Conservation (phyloP, 805 yeast genomes). For the Saccharomycopsis malanga region DNA sequence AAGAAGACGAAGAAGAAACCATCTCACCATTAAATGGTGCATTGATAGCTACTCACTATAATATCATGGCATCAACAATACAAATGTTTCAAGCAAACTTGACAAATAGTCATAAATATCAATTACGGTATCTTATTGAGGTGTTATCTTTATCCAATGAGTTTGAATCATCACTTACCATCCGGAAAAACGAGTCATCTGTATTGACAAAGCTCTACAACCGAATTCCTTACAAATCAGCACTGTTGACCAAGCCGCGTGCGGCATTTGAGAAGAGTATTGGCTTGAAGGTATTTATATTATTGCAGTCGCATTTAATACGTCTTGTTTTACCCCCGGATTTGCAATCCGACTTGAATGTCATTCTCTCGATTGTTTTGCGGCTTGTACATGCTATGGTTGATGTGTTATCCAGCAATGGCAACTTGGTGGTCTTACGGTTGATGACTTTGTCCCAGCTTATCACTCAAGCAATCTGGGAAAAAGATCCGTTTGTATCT, state of each 20-base stretch:
- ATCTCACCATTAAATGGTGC: constrained; percentile 63
- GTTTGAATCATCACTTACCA: constrained; percentile 52
- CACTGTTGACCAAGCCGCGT: constrained; percentile 13
- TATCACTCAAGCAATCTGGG: constrained; percentile 85
- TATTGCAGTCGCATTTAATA: constrained; percentile 77
- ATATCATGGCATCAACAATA: constrained; percentile 59
- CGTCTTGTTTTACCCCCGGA: constrained; percentile 58
- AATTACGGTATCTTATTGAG: constrained; percentile 56
- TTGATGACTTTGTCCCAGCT: constrained; percentile 88
- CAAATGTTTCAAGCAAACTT: constrained; percentile 38
- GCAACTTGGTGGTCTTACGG: constrained; percentile 64
- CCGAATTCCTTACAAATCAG: constrained; percentile 55
- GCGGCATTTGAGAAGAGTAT: constrained; percentile 27
- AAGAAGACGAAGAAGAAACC: constrained; percentile 31
- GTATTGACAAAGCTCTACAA: constrained; percentile 45
- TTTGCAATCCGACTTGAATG: constrained; percentile 47
- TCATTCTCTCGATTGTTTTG: constrained; percentile 43
- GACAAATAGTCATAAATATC: constrained; percentile 41
- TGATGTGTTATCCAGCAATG: constrained; percentile 75
- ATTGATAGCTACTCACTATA: constrained; percentile 68
- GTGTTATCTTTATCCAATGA: constrained; percentile 63
- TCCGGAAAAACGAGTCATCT: constrained; percentile 53
- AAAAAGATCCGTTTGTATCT: constrained; percentile 52
- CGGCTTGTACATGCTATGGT: constrained; percentile 57
- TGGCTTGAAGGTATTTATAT: constrained; percentile 43